These are phyloP conservation scores for Diaporthe citri DNA, from an alignment of 2,329 filamentous ascomycete genomes.

Conservation along the genomic window DNA sequence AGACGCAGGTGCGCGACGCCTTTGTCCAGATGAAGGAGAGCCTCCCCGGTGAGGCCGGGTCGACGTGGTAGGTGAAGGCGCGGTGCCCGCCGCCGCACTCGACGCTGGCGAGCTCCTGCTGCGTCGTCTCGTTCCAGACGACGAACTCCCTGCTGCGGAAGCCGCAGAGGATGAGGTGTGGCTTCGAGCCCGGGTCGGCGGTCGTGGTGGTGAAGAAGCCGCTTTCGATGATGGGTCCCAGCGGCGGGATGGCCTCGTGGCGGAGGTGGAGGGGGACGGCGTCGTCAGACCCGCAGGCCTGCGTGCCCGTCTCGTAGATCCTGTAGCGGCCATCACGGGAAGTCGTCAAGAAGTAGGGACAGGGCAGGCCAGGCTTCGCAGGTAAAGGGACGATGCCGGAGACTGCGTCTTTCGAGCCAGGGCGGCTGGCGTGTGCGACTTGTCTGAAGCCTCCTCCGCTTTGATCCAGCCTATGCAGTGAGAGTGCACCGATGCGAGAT, in stretches of 20 bases:
- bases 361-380: slow-evolving; percentile 42
- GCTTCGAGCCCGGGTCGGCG: slow-evolving; percentile 45
- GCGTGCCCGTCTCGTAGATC: slow-evolving; percentile 63
- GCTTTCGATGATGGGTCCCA: slow-evolving; percentile 83
- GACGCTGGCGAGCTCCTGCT: slow-evolving; percentile 77
- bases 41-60: slow-evolving; percentile 49
- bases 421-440: slow-evolving; percentile 52
- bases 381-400: slow-evolving; percentile 71
- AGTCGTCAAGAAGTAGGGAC: slow-evolving; percentile 73
- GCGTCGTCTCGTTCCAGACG: slow-evolving; percentile 81
- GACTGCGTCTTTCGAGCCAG: slow-evolving; percentile 71
- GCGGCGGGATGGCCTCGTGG: slow-evolving; percentile 77
- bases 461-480: slow-evolving; percentile 48
- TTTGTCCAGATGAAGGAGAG: slow-evolving; percentile 74
- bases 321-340: slow-evolving; percentile 83
- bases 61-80: slow-evolving; percentile 70
- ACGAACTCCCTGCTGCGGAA: slow-evolving; percentile 86
- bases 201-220: slow-evolving; percentile 66
- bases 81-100: slow-evolving; percentile 90
- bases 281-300: slow-evolving; percentile 40
- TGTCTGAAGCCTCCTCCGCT: slow-evolving; percentile 47
- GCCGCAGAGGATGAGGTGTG: slow-evolving; percentile 79
- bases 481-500: slow-evolving; percentile 64
- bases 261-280: slow-evolving; percentile 59
- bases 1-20: slow-evolving; percentile 59